Evolutionary conservation across 331 rosid genomes (phyloP), one percentile per base, ranked within the genome.

Genomic region (Quercus lobata): DNA sequence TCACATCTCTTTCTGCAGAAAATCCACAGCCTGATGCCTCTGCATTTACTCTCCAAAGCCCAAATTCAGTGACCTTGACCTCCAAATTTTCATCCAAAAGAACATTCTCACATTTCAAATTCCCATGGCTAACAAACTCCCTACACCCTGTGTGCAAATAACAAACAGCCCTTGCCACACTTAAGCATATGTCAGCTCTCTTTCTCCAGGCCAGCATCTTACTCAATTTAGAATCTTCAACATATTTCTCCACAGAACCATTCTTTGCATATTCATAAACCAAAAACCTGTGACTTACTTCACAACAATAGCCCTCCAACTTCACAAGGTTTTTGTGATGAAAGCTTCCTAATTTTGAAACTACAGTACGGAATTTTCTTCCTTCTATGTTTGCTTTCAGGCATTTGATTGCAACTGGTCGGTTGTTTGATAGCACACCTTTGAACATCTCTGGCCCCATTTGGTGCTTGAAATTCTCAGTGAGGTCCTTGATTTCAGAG

Each of bases 221-320:
- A 80, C 93, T 87, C 57, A 83, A 84, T 60, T 86, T 76, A 16
- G 75, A 79, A 76, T 90, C 92, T 11, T 82, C 86, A 12, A 90
- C 54, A 5, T 84, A 74, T 60, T 86, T 88, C 37, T 83, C 87
- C 18, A 93, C 30, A 4, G 97, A 91, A 79, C 92, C 87, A 24
- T 88, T 87, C 79, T 87, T 84, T 71, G 75, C 81, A 72, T 84
- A 88, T 66, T 93, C 94, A 55, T 90, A 91, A 61, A 90, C 85
- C 82, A 91, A 79, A 76, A 78, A 90, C 66, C 91, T 80, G 66
- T 86, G 90, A 76, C 77, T 80, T 25, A 70, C 79, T 80, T 90
- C 97, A 30, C 98, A 91, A 19, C 98, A 93, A 68, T 90, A 93
- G 63, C 98, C 98, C 84, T 91, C 94, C 73, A 93, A 93, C 90